Evolutionary conservation across 2,329 filamentous ascomycete genomes (phyloP).

Genomic region (Paecilomyces dactylethromorphus): DNA sequence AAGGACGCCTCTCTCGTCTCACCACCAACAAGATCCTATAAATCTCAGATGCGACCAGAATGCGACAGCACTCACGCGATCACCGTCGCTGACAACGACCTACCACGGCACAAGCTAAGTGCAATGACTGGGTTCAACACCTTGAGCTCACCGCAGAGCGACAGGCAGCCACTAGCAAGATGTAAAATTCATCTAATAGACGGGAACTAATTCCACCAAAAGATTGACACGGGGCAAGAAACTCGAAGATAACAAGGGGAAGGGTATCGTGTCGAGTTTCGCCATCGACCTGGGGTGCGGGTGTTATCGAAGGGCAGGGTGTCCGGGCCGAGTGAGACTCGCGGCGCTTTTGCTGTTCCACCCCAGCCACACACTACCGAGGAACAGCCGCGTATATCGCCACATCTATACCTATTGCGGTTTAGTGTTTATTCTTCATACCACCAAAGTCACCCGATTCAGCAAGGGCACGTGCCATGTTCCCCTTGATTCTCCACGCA

Average conservation of each 20-base stretch:
- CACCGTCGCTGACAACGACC: not conserved
- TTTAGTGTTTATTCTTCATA: not conserved
- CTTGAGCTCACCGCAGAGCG: not conserved
- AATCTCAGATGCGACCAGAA: not conserved
- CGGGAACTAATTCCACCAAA: not conserved
- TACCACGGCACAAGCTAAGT: not conserved
- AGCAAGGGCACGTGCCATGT: not conserved
- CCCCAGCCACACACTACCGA: not conserved
- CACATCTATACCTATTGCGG: not conserved
- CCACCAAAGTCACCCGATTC: not conserved
- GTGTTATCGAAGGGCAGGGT: not conserved
- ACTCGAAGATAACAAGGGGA: not conserved
- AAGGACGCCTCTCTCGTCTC: not conserved
- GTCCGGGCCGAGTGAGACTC: conserved; percentile 3
- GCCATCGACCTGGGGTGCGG: not conserved
- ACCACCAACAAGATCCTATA: not conserved
- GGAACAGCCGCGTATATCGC: not conserved
- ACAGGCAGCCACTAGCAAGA: not conserved
- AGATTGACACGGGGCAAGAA: not conserved
- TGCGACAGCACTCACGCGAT: not conserved
- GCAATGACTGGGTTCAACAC: not conserved
- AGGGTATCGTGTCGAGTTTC: not conserved
- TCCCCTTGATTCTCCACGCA: conserved; percentile 1
- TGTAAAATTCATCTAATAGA: not conserved
- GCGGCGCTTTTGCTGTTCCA: conserved; percentile 1